Evolutionary conservation across 208 protist genomes (phyloP).

Genomic region (Wallacemonas sp.): DNA sequence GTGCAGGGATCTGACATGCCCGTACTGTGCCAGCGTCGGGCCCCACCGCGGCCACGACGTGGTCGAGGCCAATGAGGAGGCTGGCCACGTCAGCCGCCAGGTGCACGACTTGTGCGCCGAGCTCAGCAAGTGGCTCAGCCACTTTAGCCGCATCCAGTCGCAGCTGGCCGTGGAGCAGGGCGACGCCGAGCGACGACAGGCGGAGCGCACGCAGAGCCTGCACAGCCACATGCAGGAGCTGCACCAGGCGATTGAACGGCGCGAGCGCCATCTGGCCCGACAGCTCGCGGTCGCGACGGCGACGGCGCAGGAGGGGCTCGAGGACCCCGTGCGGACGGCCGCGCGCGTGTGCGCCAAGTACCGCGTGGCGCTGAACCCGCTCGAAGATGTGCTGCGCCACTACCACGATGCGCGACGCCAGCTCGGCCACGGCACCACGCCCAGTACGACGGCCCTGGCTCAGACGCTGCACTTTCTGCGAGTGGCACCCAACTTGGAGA

Average conservation of each 20-base stretch:
- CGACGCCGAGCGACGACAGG: constrained; percentile 26
- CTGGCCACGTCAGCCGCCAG: constrained; percentile 24
- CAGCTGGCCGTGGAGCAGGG: constrained; percentile 44
- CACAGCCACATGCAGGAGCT: constrained; percentile 37
- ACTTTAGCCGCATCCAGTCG: constrained; percentile 37
- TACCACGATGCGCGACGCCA: constrained; percentile 29
- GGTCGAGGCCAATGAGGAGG: constrained; percentile 32
- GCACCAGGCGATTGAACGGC: constrained; percentile 30
- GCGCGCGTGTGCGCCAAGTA: constrained; percentile 39
- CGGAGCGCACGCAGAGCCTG: constrained; percentile 22
- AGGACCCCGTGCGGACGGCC: constrained; percentile 42
- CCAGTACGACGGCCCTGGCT: background rate
- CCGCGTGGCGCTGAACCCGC: constrained; percentile 29
- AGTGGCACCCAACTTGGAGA: constrained; percentile 15
- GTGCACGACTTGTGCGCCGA: constrained; percentile 49
- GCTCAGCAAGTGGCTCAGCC: constrained; percentile 43
- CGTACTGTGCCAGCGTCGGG: constrained; percentile 72
- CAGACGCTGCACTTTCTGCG: constrained; percentile 23
- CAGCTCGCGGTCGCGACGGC: constrained; percentile 13
- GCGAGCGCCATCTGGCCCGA: constrained; percentile 25
- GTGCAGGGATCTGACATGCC: constrained; percentile 59
- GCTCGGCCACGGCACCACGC: too few species aligned
- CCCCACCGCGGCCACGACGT: constrained; percentile 57
- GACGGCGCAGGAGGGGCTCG: constrained; percentile 12
- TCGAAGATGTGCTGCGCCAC: constrained; percentile 33